Percentiles rank a stretch among this genome's conserved stretches.
phyloP scores from a whole-genome alignment of 768 basidiomycete species.

The Crassisporium funariophilum region DNA sequence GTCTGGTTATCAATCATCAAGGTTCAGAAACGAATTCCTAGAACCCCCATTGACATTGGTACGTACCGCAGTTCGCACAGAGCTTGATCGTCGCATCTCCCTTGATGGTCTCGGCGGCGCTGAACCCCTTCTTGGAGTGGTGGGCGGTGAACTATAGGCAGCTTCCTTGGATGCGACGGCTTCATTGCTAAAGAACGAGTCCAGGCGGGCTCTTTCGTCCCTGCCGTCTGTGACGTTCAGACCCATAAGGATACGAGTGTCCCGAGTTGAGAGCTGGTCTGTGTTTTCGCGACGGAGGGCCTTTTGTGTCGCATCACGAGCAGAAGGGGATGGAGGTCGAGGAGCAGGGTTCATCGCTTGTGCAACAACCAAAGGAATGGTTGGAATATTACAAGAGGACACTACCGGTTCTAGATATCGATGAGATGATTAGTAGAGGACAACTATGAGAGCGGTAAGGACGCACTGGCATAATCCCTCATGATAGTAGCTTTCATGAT shows the following conservation, averaged over 20 bases:
- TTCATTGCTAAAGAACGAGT: constrained; percentile 58
- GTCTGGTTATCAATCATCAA: neutral
- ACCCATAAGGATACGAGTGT: constrained; percentile 77
- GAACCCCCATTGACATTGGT: constrained; percentile 8
- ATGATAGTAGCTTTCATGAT: constrained; percentile 99
- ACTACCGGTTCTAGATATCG: constrained; percentile 76
- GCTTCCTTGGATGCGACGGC: constrained; percentile 22
- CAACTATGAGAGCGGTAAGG: neutral
- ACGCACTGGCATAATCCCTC: constrained; percentile 83
- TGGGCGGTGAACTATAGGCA: constrained; percentile 3
- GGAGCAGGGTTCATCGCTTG: constrained; percentile 97
- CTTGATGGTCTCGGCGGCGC: constrained; percentile 71
- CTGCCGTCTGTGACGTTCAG: constrained; percentile 41
- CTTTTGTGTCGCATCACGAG: constrained; percentile 85
- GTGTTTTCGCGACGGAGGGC: constrained; percentile 85
- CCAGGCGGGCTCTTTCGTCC: constrained; percentile 50
- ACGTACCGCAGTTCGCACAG: constrained; percentile 31
- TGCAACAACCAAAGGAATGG: constrained; percentile 91
- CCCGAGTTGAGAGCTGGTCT: constrained; percentile 76
- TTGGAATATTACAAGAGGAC: constrained; percentile 95
- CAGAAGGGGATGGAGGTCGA: constrained; percentile 88
- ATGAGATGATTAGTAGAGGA: constrained; percentile 16
- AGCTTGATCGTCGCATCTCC: constrained; percentile 52
- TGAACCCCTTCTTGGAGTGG: constrained; percentile 17
- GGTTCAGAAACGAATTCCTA: constrained; percentile 5